Evolutionary conservation across 1,284 basidiomycete genomes (phyloP), one percentile per base, ranked within the genome.

Genomic region (Xerocomus nothofagi): DNA sequence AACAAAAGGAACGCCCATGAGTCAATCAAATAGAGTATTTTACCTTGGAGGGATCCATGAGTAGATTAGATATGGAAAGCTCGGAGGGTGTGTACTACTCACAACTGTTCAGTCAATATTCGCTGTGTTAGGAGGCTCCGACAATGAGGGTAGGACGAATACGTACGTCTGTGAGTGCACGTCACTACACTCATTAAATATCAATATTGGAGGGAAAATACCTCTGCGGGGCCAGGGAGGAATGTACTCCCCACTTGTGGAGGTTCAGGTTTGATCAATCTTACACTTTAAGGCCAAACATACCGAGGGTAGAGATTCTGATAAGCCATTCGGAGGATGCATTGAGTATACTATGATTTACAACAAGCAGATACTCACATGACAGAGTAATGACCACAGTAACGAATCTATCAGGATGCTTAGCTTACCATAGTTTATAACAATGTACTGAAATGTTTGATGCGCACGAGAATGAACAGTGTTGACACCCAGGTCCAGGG

Each of bases 151-250:
- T 11, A 26, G 27, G 17, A 4, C 4, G n/a, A n/a, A 24, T n/a
- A 53, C 46, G 3, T 39, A 53, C 51, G 14, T 21, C 51, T 53
- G 33, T 6, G 15, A 1, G 21, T 10, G 21, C 4, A 20, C 3
- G n/a, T 50, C 8, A 36, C 31, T n/a, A 12, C n/a, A 6, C 8
- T 8, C 3, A 2, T 37, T 11, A 5, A 3, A 30, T 3, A n/a
- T 15, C 3, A 1, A 12, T 4, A 2, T 24, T 9, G 0, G n/a
- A 23, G 6, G 6, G 14, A 11, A 24, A 26, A 34, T 50, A 53
- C 51, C 26, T 50, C 14, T 34, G 21, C 39, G 7, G n/a, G 9
- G 7, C 6, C 20, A 18, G 38, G 39, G 24, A 38, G 2, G 12
- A 50, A 33, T 5, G 11, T 34, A 18, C 17, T 36, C 39, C 26